Evolutionary conservation across 495 filamentous ascomycete species (phyloP).

Genomic region (Trichoderma reesei): DNA sequence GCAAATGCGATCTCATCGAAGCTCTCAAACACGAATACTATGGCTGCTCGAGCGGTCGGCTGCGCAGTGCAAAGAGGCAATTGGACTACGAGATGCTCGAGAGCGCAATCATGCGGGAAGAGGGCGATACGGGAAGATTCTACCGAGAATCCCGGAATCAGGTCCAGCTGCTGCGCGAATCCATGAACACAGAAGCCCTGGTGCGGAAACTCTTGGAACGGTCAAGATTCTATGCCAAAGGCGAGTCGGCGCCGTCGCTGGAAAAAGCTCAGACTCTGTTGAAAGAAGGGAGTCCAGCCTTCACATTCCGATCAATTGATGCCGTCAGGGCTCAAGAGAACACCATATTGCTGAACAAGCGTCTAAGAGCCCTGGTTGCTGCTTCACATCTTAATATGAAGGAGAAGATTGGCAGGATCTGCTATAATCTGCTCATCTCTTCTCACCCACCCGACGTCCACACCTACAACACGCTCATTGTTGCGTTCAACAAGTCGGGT

Average conservation of each 20-base stretch:
- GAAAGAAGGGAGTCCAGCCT: neutral
- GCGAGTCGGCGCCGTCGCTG: neutral
- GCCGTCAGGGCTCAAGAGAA: neutral
- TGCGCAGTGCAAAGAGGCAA: neutral
- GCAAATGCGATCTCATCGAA: neutral
- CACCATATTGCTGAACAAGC: neutral
- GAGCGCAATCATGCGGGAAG: neutral
- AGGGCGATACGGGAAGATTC: neutral
- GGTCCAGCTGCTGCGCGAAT: neutral
- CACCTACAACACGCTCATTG: constrained; percentile 59
- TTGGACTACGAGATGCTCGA: neutral
- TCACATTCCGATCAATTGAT: neutral
- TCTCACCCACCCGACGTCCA: constrained; percentile 45
- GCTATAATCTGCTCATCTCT: constrained; percentile 54
- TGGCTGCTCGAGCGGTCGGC: neutral
- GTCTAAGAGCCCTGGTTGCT: neutral
- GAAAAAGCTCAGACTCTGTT: neutral
- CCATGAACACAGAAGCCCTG: neutral
- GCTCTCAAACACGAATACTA: neutral
- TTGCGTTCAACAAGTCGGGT: constrained; percentile 42
- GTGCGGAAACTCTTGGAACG: constrained; percentile 7
- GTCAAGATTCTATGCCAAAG: neutral
- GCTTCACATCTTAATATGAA: constrained; percentile 10
- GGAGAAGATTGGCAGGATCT: constrained; percentile 47
- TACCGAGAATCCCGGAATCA: neutral